phyloP scores from a whole-genome alignment of 352 stramenopile genomes.

The Pythium folliculosum region DNA sequence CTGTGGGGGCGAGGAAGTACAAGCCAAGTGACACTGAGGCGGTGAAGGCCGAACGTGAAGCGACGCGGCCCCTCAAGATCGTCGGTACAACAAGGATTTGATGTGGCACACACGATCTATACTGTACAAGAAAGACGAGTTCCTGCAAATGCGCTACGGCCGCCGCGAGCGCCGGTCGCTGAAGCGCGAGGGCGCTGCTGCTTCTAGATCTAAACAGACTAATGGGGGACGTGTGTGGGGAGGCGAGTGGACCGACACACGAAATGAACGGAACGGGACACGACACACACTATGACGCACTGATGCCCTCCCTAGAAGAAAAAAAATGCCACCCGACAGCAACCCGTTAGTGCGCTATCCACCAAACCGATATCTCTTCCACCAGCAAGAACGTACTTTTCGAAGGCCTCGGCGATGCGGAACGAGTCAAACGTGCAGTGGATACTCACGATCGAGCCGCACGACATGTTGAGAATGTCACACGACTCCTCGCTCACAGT shows the following conservation, averaged over 20 bases:
- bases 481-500: conserved; percentile 86
- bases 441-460: conserved; percentile 76
- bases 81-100: background rate
- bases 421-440: conserved; percentile 89
- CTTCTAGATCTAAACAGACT: conserved; percentile 31
- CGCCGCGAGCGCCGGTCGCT: background rate
- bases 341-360: background rate
- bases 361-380: background rate
- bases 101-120: conserved; percentile 33
- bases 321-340: conserved; percentile 6
- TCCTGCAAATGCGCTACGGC: conserved; percentile 25
- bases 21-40: background rate
- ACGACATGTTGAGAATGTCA: conserved; percentile 80
- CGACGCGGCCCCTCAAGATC: conserved; percentile 27
- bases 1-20: too few relatives aligned
- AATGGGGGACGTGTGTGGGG: background rate
- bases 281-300: conserved; percentile 56
- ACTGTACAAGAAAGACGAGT: conserved; percentile 30
- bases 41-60: conserved; percentile 4
- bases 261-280: conserved; percentile 4
- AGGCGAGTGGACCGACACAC: background rate
- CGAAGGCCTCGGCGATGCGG: conserved; percentile 80
- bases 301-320: conserved; percentile 65
- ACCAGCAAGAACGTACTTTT: conserved; percentile 62
- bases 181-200: background rate